Base-by-base conservation (phyloP, 140 eudicot genomes). In the Ambrosia hybrid region DNA sequence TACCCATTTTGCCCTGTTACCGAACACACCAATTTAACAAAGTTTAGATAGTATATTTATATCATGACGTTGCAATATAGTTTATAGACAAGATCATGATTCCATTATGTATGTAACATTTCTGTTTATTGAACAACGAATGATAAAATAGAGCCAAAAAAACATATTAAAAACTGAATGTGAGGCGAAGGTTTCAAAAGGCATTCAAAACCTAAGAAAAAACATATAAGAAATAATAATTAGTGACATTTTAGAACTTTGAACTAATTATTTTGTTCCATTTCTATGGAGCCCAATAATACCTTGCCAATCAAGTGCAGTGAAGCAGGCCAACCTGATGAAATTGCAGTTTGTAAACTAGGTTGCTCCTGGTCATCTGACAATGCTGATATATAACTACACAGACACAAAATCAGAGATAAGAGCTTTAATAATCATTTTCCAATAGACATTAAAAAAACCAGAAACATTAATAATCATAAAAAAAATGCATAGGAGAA, bases 221-320 rank as follows among this genome's bases (percentile, higher is more conserved):
- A 75, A 17, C 7, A 68, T 48, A 61, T 2, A n/a, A 60, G 10
- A 51, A 43, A 1, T 13, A 9, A 33, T 36, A 38, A 3, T 12
- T 11, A 9, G 11, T 15, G 55, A 4, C 60, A 52, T 62, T 37
- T 62, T 37, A 37, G 10, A 37, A 52, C 8, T 51, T 52, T 26
- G 43, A 71, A 55, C 46, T 59, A 55, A 53, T 15, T 45, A 46
- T 13, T 57, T 60, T 0, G 4, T 46, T 71, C 10, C 60, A 43
- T 39, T 26, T 21, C 17, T 46, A 69, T 16, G 15, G 11, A 9
- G 21, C 53, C 45, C 41, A 7, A 68, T 34, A 37, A 65, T 87
- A 94, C 99, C 99, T 94, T 94, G 75, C 99, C 99, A 76, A 94
- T 94, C 81, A 94, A 79, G 87, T 94, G 99, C 73, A 94, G 74